Evolutionary conservation across 75 land plant species (phyloP), one percentile per base, ranked within the genome.

Genomic region (Larix kaempferi): DNA sequence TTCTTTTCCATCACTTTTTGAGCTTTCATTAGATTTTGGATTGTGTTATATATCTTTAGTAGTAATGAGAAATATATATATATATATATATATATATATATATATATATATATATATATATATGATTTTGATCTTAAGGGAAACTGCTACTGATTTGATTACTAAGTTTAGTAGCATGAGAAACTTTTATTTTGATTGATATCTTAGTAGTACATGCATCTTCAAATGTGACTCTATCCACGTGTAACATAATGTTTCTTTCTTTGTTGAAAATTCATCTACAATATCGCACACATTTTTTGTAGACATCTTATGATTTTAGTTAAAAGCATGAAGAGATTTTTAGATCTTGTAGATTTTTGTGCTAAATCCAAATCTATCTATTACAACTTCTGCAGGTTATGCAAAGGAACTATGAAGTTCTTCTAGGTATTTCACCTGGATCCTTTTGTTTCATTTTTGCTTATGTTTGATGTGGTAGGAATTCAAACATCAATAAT

Each of bases 391-490:
- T 33, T 44, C 10, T 76, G 74, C 97, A 96, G 99, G 99, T 94
- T 44, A 89, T 94, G 90, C 99, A 96, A 79, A 85, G 74, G 62
- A 86, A 89, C 71, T 88, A 83, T 76, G 94, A 80, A 71, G 92
- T 96, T 73, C 80, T 96, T 54, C 77, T 94, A 56, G 99, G 99
- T 96, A 90, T 13, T 62, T 25, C 29, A 17, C 14, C 61, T 4
- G 4, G 52, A 16, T 61, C 25, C 66, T 52, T 66, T 21, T 74
- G 26, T n/a, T 33, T 82, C 55, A n/a, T 26, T 22, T 35, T 13
- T 76, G 22, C 26, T 27, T 17, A 16, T 22, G 17, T 54, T 60
- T 67, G 41, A 39, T 21, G 37, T 21, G 22, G 3, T 67, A 10
- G 44, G 22, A 37, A 2, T 67, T 67, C 44, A 49, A 49, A 49